These are phyloP conservation scores for Corchorus capsularis DNA, from an alignment of 345 rosid species.

Conservation along the genomic window DNA sequence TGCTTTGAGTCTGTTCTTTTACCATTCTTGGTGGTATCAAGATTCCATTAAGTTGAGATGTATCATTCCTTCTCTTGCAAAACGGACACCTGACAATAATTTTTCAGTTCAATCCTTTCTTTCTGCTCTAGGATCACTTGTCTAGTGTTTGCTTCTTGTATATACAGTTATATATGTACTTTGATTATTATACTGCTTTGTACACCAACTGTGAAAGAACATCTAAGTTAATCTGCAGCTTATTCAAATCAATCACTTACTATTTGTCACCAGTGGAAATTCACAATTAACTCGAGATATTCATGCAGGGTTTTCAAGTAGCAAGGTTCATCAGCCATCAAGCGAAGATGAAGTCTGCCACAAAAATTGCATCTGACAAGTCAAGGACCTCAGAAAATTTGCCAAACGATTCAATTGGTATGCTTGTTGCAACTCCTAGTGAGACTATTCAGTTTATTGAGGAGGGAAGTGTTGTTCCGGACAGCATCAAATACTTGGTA, in stretches of 20 bases:
- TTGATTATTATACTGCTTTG: not conserved
- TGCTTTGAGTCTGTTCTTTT: not conserved
- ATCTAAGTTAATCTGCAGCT: not conserved
- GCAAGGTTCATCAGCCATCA: conserved; percentile 60
- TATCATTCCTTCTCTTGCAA: not conserved
- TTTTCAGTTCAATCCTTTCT: not conserved
- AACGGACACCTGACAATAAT: not conserved
- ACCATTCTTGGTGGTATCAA: not conserved
- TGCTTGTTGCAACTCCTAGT: conserved; percentile 42
- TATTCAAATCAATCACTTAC: not conserved
- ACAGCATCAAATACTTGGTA: conserved; percentile 48
- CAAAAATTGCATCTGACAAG: conserved; percentile 47
- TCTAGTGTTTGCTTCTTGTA: no score
- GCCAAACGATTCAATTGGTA: conserved; percentile 52
- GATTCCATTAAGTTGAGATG: not conserved
- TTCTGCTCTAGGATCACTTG: not conserved
- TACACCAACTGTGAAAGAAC: not conserved
- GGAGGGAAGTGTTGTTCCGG: conserved; percentile 24
- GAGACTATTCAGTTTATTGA: conserved; percentile 34
- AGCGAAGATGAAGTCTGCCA: conserved; percentile 49
- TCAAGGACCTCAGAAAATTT: conserved; percentile 49
- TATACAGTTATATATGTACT: not conserved
- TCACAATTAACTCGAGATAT: conserved; percentile 7
- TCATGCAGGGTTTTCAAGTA: conserved; percentile 50
- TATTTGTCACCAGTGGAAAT: conserved; percentile 6